Conservation (phyloP, 2,329 filamentous ascomycete genomes). For the Sclerotinia sclerotiorum region DNA sequence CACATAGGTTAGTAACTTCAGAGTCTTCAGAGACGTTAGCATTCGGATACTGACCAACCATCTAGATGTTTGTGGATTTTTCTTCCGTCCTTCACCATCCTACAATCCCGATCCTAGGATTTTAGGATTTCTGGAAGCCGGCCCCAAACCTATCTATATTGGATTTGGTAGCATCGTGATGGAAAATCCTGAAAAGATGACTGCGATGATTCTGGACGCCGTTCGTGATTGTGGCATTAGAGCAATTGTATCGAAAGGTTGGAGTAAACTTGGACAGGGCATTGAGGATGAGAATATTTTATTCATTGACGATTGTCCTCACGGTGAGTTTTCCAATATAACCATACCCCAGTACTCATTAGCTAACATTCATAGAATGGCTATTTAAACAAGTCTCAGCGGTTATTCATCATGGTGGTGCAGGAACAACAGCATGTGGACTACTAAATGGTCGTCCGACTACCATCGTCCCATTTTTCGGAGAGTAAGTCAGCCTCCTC, state of each 20-base stretch:
- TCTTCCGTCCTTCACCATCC: slow-evolving; percentile 66
- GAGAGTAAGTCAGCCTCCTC: slow-evolving; percentile 47
- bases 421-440: slow-evolving; percentile 62
- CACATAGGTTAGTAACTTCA: slow-evolving; percentile 49
- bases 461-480: slow-evolving; percentile 68
- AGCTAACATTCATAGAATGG: slow-evolving; percentile 51
- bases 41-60: background rate
- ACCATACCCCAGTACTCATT: no score
- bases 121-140: slow-evolving; percentile 53
- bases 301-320: slow-evolving; percentile 71
- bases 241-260: slow-evolving; percentile 71
- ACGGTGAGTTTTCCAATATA: slow-evolving; percentile 44
- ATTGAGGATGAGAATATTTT: slow-evolving; percentile 60
- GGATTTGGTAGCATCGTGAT: slow-evolving; percentile 76
- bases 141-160: slow-evolving; percentile 66
- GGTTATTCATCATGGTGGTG: slow-evolving; percentile 16
- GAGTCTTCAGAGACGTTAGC: no score
- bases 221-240: slow-evolving; percentile 63
- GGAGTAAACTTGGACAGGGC: slow-evolving; percentile 66
- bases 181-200: slow-evolving; percentile 67
- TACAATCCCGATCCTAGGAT: slow-evolving; percentile 45
- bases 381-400: slow-evolving; percentile 62
- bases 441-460: slow-evolving; percentile 70
- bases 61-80: slow-evolving; percentile 70
- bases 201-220: slow-evolving; percentile 68